Base-by-base conservation (phyloP, 768 basidiomycete species). In the Lenzites betulinus region DNA sequence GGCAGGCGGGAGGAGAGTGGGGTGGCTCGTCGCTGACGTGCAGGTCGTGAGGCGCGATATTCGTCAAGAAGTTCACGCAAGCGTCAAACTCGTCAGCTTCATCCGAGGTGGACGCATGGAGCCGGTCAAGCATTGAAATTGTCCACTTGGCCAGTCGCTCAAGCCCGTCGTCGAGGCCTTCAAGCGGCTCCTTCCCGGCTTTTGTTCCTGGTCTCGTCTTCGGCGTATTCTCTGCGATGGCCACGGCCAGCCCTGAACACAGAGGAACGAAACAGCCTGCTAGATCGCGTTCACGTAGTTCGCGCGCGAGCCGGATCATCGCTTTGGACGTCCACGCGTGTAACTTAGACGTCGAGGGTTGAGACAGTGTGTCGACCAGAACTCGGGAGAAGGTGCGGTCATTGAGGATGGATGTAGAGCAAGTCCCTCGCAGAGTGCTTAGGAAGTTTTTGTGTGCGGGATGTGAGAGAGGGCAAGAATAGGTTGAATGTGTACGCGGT, bases 361-460 rank as follows among this genome's bases (percentile, higher is more conserved):
- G 49, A 13, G 53, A 58, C n/a, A 81, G 62, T 23, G 67, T 72
- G 5, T 71, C 67, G 16, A 73, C 64, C 16, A 81, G 67, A 7
- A 72, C 57, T 23, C 68, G 60, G 7, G 72, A 68, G 59, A 79
- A 82, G 3, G 67, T 67, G 18, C 65, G 64, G 15, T 70, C 66
- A 13, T 65, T 64, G 70, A 70, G 47, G 28, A 64, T 25, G 54
- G 70, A 39, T 66, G 60, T 30, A 18, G 48, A 70, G 78, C 83
- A 85, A 43, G 67, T 70, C n/a, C 68, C 64, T 44, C 72, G 73
- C 28, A 85, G 73, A 46, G 81, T 77, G 16, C 77, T 60, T 41
- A 87, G 76, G 65, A 81, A 85, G 50, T 71, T 73, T 13, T 73
- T 70, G 68, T 85, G 81, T 2, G 76, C 73, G 3, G 81, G 76